Conservation (phyloP, 169 alveolate genomes). For the Babesia sp. region DNA sequence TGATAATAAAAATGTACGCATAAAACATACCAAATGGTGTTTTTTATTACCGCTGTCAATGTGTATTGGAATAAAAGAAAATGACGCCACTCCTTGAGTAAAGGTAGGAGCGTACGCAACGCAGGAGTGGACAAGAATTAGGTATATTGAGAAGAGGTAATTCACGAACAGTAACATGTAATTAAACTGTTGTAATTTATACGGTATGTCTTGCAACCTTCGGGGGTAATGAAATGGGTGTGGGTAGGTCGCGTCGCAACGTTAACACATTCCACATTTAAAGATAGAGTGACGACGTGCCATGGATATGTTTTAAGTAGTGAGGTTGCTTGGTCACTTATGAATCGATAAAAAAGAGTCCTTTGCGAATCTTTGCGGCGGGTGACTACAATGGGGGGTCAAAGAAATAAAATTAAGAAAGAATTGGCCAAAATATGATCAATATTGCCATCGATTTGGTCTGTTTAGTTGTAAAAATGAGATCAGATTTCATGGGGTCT, state of each 20-base stretch:
- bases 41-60: background rate
- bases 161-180: background rate
- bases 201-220: background rate
- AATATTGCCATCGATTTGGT: too few relatives aligned
- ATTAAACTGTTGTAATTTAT: background rate
- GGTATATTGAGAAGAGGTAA: background rate
- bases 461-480: too few relatives aligned
- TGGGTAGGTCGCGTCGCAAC: background rate
- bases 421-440: too few relatives aligned
- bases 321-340: too few relatives aligned
- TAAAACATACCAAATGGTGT: constrained; percentile 8
- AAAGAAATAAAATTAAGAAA: too few relatives aligned
- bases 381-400: too few relatives aligned
- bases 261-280: background rate
- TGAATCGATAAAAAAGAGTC: too few relatives aligned
- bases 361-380: too few relatives aligned
- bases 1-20: background rate
- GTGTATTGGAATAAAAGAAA: background rate
- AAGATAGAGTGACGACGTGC: too few relatives aligned
- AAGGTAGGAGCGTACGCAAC: background rate
- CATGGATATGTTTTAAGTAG: too few relatives aligned
- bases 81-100: background rate
- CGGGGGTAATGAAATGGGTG: background rate
- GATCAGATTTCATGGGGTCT: too few relatives aligned
- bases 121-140: background rate